phyloP scores from a whole-genome alignment of 1,139 yeast species.

The Scheffersomyces stambukii region DNA sequence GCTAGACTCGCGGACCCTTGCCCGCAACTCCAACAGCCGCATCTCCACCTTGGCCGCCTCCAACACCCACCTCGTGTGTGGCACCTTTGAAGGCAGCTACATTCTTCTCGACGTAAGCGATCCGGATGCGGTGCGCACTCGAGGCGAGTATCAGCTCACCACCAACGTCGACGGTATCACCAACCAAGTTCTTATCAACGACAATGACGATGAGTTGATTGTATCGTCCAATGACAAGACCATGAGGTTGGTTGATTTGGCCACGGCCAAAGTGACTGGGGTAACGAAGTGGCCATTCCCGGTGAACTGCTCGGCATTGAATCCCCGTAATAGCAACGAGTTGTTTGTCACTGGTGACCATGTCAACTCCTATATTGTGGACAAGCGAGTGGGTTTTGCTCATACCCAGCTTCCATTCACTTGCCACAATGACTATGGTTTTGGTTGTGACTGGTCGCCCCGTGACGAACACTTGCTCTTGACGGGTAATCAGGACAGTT shows the following conservation, averaged over 20 bases:
- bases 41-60: constrained; percentile 49
- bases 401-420: constrained; percentile 14
- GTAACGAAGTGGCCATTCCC: constrained; percentile 38
- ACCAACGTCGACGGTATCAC: constrained; percentile 48
- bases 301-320: constrained; percentile 46
- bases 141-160: constrained; percentile 40
- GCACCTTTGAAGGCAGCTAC: constrained; percentile 55
- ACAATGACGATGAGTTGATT: constrained; percentile 22
- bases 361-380: constrained; percentile 39
- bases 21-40: constrained; percentile 31
- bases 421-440: constrained; percentile 56
- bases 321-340: constrained; percentile 30
- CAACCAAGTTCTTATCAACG: constrained; percentile 44
- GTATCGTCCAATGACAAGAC: constrained; percentile 49
- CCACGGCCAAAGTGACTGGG: constrained; percentile 11
- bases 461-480: constrained; percentile 39
- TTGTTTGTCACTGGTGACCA: constrained; percentile 51
- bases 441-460: constrained; percentile 59
- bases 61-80: constrained; percentile 41
- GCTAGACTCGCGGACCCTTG: constrained; percentile 35
- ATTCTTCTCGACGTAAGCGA: constrained; percentile 31
- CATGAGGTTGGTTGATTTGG: constrained; percentile 39
- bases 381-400: constrained; percentile 26
- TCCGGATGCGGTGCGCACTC: constrained; percentile 18
- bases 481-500: constrained; percentile 61